Base-by-base conservation (phyloP, 2,329 filamentous ascomycete genomes). In the Huntiella omanensis region DNA sequence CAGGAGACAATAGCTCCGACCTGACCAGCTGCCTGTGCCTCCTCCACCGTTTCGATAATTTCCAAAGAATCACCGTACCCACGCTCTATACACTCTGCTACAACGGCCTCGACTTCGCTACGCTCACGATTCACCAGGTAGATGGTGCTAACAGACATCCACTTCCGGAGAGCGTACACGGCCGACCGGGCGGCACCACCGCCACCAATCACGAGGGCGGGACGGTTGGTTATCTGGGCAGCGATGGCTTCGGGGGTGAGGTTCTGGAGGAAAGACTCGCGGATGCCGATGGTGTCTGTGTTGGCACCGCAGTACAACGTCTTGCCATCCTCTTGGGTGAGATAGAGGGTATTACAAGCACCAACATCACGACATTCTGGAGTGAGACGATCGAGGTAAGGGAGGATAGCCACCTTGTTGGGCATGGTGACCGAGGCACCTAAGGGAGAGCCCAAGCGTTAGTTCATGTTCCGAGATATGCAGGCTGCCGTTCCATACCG, bases 341-440 rank as follows among this genome's bases (percentile, higher is more conserved):
- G 59, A 63, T 80, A 87, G 45, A 88, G 70, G 1, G 83, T 91
- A 65, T 91, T 88, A 60, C 80, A 79, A 43, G 83, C 83, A 41
- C 83, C 82, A 16, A 86, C 78, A 33, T 78, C 75, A 43, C 71
- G 69, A 53, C 75, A 82, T 60, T 86, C 80, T 16, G 75, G 70
- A 5, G 81, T 85, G 34, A 87, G 64, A 46, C 77, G 73, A 56
- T 88, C 82, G 6, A 88, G 69, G 53, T 83, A 68, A 0, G 73
- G 68, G 50, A 87, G 73, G 57, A 88, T 84, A 54, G 75, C 68
- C 19, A 88, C 73, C 60, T 91, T 88, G 66, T 84, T 77, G 0
- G 83, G 83, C 83, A 88, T 91, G 15, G 83, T 88, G 34, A 88
- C 76, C 3, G 79, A 75, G 16, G 78, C 74, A 46, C 79, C 78